These are phyloP conservation scores for Sutorius australiensis DNA, from an alignment of 768 basidiomycete genomes.

Conservation along the genomic window DNA sequence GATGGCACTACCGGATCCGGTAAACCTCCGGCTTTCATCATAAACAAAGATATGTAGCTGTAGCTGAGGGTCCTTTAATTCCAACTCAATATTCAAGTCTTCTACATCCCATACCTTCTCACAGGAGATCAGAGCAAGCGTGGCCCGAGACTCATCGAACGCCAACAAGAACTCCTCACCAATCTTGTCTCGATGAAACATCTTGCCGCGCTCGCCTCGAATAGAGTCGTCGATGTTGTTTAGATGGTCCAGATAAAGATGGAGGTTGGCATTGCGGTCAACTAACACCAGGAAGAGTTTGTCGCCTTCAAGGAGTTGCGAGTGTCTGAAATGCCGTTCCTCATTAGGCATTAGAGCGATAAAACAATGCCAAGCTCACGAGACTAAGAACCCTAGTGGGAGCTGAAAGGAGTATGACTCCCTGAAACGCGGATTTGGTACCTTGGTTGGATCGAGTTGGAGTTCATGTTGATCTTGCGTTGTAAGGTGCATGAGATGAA, in stretches of 20 bases:
- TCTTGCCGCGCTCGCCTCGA: constrained; percentile 27
- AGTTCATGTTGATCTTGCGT: constrained; percentile 30
- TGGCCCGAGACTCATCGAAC: constrained; percentile 49
- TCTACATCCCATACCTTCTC: constrained; percentile 34
- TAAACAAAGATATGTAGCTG: constrained; percentile 46
- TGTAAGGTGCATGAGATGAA: constrained; percentile 29
- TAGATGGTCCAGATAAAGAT: constrained; percentile 37
- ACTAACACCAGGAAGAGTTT: constrained; percentile 40
- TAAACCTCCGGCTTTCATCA: constrained; percentile 44
- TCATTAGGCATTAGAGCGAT: background rate
- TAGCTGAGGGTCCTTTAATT: constrained; percentile 21
- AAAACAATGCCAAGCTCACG: constrained; percentile 9
- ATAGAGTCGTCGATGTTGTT: constrained; percentile 35
- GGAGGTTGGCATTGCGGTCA: constrained; percentile 30
- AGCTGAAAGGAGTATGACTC: constrained; percentile 25
- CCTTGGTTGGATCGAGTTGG: constrained; percentile 19
- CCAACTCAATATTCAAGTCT: background rate
- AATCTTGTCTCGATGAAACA: constrained; percentile 43
- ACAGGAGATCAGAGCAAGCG: constrained; percentile 43
- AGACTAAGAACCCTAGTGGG: constrained; percentile 22
- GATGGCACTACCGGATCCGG: constrained; percentile 40
- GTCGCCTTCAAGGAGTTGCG: constrained; percentile 40
- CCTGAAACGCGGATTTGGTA: constrained; percentile 26
- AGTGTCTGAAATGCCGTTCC: constrained; percentile 22
- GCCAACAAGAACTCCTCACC: constrained; percentile 44